These are phyloP conservation scores for Pichia sp. DNA, from an alignment of 1,139 yeast species.

Conservation along the genomic window DNA sequence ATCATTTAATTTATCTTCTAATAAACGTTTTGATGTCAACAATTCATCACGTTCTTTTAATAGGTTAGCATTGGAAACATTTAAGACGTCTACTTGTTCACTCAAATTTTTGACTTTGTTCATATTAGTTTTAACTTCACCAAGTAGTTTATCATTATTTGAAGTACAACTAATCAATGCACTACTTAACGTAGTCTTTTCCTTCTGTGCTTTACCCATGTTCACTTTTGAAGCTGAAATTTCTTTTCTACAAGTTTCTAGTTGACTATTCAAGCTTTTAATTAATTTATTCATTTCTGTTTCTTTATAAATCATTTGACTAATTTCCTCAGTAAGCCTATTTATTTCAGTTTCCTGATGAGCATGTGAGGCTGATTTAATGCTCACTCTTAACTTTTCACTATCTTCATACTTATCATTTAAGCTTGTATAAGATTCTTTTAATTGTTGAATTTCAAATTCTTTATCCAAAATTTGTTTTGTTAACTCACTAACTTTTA, in stretches of 20 bases:
- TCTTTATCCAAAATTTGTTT: conserved; percentile 53
- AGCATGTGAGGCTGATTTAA: conserved; percentile 23
- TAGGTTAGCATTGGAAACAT: conserved; percentile 46
- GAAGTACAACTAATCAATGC: conserved; percentile 39
- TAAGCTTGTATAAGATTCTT: conserved; percentile 37
- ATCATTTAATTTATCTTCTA: conserved; percentile 42
- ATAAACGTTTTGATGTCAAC: conserved; percentile 38
- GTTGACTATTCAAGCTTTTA: conserved; percentile 53
- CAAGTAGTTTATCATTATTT: conserved; percentile 41
- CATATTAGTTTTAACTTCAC: conserved; percentile 42
- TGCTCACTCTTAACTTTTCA: conserved; percentile 28
- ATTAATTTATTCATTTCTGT: conserved; percentile 60
- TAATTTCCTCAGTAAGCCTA: conserved; percentile 50
- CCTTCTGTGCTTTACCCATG: conserved; percentile 42
- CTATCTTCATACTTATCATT: conserved; percentile 28
- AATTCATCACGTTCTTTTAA: conserved; percentile 45
- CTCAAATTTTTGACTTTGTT: conserved; percentile 38
- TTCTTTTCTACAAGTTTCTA: conserved; percentile 47
- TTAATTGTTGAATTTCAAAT: conserved; percentile 48
- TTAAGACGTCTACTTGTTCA: conserved; percentile 47
- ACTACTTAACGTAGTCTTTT: conserved; percentile 44
- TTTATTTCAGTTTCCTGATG: conserved; percentile 50
- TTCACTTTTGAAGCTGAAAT: conserved; percentile 48
- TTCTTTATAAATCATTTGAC: conserved; percentile 53
- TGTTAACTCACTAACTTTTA: conserved; percentile 49